Conservation (phyloP, 2,329 filamentous ascomycete genomes). For the Aschersonia sp. region DNA sequence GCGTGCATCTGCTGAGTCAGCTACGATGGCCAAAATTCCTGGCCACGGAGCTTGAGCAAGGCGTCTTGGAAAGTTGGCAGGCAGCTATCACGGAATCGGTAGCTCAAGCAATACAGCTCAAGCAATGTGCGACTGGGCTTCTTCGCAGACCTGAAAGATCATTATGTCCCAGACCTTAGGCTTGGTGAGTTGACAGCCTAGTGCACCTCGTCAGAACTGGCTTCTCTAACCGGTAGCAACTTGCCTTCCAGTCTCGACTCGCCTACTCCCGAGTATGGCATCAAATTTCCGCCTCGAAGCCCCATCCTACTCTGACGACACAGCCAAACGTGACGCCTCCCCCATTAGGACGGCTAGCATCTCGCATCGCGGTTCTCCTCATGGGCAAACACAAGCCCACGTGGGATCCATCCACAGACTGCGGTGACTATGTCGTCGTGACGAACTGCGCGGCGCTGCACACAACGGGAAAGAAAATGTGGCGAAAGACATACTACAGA, state of each 20-base stretch:
- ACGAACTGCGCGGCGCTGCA: constrained; percentile 77
- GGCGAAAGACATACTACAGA: constrained; percentile 90
- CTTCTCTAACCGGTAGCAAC: background rate
- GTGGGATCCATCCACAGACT: constrained; percentile 93
- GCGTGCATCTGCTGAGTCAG: background rate
- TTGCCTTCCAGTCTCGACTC: constrained; percentile 58
- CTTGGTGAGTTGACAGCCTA: constrained; percentile 37
- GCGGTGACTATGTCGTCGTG: constrained; percentile 96
- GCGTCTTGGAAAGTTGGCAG: background rate
- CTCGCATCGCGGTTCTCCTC: constrained; percentile 69
- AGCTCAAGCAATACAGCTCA: too few species aligned
- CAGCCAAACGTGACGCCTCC: constrained; percentile 47
- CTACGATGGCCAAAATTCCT: background rate
- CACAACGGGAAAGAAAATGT: constrained; percentile 81
- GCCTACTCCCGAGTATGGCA: constrained; percentile 97
- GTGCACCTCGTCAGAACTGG: background rate
- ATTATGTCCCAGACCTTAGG: constrained; percentile 68
- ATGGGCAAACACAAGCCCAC: constrained; percentile 99
- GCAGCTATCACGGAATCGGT: background rate
- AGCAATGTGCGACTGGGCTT: too few species aligned
- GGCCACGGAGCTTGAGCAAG: background rate
- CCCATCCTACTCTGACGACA: constrained; percentile 45
- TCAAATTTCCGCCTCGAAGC: constrained; percentile 57
- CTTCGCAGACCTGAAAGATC: background rate
- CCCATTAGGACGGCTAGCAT: constrained; percentile 79